These are phyloP conservation scores for Cordyceps javanica DNA, from an alignment of 2,329 filamentous ascomycete genomes.

Conservation along the genomic window DNA sequence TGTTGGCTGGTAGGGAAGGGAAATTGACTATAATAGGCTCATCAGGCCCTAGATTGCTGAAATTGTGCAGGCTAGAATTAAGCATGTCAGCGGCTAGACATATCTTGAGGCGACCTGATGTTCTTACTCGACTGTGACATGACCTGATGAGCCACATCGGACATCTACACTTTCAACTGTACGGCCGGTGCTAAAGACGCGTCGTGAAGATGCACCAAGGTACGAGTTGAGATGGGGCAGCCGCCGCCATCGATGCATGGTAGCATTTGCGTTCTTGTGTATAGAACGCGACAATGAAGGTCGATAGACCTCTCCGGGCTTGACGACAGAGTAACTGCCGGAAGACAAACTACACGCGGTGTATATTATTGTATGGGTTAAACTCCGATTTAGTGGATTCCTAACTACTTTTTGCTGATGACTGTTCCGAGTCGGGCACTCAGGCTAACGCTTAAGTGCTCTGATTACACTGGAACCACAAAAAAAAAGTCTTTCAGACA, in stretches of 20 bases:
- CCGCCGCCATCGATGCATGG: conserved; percentile 9
- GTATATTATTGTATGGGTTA: no score
- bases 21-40: conserved; percentile 50
- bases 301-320: no score
- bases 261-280: background rate
- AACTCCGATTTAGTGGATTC: no score
- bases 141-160: conserved; percentile 42
- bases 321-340: no score
- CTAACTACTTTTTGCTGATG: no score
- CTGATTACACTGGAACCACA: no score
- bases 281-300: no score
- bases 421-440: no score
- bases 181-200: conserved; percentile 20
- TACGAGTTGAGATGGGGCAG: conserved; percentile 10
- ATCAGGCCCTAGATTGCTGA: conserved; percentile 28
- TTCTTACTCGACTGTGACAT: conserved; percentile 48
- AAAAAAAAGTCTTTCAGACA: no score
- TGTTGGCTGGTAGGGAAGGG: conserved; percentile 38
- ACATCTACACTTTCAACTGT: conserved; percentile 36
- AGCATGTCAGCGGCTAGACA: background rate
- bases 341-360: no score
- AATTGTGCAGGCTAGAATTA: conserved; percentile 41
- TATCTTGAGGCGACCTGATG: conserved; percentile 17
- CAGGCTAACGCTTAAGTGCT: no score
- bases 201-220: conserved; percentile 17